Evolutionary conservation across 2,329 filamentous ascomycete genomes (phyloP).

Genomic region (Nakataea oryzae): DNA sequence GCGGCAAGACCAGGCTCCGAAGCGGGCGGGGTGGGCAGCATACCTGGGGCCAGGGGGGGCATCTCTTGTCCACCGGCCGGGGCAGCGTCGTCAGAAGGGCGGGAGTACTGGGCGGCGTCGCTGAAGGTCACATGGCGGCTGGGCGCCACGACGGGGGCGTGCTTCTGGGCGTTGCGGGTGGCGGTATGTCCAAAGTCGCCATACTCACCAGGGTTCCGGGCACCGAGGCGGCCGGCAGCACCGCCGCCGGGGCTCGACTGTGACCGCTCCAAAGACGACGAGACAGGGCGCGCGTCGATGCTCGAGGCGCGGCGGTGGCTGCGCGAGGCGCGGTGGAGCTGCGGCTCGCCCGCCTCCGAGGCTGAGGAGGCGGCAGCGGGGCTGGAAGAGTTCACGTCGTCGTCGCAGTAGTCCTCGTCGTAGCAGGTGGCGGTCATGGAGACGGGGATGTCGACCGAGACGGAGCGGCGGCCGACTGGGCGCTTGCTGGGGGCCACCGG

Average conservation of each 20-base stretch:
- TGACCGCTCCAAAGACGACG: conserved; percentile 4
- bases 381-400: background rate
- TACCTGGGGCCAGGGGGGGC: no score
- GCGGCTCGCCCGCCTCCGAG: background rate
- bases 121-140: background rate
- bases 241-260: background rate
- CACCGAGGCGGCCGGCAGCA: background rate
- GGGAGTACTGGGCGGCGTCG: background rate
- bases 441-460: background rate
- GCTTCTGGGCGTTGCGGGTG: background rate
- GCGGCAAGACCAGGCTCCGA: no score
- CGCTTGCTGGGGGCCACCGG: background rate
- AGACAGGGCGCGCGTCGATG: conserved; percentile 6
- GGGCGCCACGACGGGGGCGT: background rate
- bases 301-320: conserved; percentile 1
- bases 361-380: background rate
- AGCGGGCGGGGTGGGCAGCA: background rate
- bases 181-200: background rate
- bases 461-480: background rate
- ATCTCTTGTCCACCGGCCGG: background rate
- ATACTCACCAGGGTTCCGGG: background rate
- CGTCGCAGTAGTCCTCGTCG: background rate
- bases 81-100: background rate
- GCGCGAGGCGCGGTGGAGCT: background rate
- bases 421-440: background rate